Evolutionary conservation across 495 filamentous ascomycete species (phyloP), one percentile per base, ranked within the genome.

Genomic region (Penicillium pancosmium): DNA sequence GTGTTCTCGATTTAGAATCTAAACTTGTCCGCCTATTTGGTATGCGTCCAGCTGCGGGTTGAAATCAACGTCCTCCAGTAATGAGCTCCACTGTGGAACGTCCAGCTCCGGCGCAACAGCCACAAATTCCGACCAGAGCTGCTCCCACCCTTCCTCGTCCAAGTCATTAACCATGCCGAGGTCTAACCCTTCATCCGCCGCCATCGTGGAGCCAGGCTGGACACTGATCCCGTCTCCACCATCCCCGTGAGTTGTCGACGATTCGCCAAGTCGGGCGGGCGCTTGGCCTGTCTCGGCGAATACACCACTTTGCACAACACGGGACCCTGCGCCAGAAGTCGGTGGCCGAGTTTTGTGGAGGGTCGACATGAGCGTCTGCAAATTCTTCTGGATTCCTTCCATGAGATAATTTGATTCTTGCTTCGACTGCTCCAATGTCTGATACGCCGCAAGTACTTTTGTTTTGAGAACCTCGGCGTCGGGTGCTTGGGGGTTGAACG

Each of bases 281-380:
- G 31, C 51, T 36, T 19, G 44, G 23, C 40, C 41, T 10, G 21
- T 12, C 25, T 46, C 35, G 15, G 4, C 46, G 33, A 38, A 43
- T 18, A 25, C n/a, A 36, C 35, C 38, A 25, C 43, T 36, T 7
- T 31, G 56, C 34, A 34, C 43, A 6, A 43, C 33, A 31, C 25
- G 4, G 23, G 44, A 4, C 41, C 41, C 15, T 16, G 25, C 8
- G 33, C 18, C 34, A 25, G 43, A 38, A 4, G 8, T 16, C 35
- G 55, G 55, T 6, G 53, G 27, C 33, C 59, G 56, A 47, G 55
- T 15, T 56, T 62, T 67, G 7, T 71, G 56, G 0, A 69, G 56
- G 16, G 66, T 68, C 1, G 62, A 66, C 64, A 71, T 53, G 16
- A 68, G 57, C 0, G 60, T 74, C 50, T 71, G 69, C 25, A 62